Percentiles rank a stretch among this genome's conserved stretches.
Conservation (phyloP, 148 eudicot species). For the Euryodendron excelsum region DNA sequence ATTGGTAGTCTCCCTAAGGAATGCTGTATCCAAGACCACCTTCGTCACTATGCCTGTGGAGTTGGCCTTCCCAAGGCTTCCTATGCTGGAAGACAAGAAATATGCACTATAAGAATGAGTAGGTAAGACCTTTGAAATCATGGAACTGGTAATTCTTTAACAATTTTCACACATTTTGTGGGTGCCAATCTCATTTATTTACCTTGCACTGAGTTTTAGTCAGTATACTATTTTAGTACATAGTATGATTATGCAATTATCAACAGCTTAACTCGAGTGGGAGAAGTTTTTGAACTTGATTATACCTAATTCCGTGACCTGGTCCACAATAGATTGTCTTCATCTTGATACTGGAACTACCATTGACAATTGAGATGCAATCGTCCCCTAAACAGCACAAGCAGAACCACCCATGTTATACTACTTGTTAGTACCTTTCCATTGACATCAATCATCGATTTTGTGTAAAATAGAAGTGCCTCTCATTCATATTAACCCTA, state of each 20-base stretch:
- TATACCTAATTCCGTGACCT: constrained; percentile 88
- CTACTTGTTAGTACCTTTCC: not conserved
- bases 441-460: not conserved
- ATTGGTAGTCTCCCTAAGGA: constrained; percentile 66
- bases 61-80: constrained; percentile 91
- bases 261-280: not conserved
- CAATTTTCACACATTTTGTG: not conserved
- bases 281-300: not conserved
- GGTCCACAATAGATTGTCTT: constrained; percentile 92
- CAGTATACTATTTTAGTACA: not conserved
- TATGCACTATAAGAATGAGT: not conserved
- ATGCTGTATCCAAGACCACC: constrained; percentile 67
- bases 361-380: constrained; percentile 89
- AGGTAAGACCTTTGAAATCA: too few relatives aligned
- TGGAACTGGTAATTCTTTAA: not conserved
- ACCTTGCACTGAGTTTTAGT: not conserved
- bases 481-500: not conserved
- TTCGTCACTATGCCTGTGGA: constrained; percentile 69
- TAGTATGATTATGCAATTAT: not conserved
- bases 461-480: not conserved
- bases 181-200: not conserved
- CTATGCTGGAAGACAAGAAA: constrained; percentile 57
- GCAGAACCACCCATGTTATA: not conserved
- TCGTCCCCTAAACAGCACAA: constrained; percentile 70
- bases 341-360: constrained; percentile 88